Evolutionary conservation across 495 filamentous ascomycete genomes (phyloP).

Genomic region (Glonium stellatum): DNA sequence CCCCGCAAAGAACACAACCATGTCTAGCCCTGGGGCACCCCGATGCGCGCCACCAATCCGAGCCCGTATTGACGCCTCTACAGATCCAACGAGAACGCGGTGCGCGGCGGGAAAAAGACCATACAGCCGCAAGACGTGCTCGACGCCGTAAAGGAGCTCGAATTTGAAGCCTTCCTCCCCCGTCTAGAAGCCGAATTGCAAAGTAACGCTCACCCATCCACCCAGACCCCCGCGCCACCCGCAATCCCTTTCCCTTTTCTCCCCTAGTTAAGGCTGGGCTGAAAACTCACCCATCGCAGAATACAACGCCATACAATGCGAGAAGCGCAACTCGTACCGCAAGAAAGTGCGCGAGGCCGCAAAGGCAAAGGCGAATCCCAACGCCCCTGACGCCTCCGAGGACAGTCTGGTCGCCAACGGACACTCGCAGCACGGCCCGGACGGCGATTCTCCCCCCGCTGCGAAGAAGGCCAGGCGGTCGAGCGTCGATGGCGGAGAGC

Average conservation of each 20-base stretch:
- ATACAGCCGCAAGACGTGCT: slow-evolving; percentile 80
- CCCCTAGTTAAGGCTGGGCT: too few relatives aligned
- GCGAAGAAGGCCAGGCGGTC: slow-evolving; percentile 34
- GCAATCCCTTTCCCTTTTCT: background rate
- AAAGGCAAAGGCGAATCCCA: slow-evolving; percentile 19
- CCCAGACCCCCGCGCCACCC: background rate
- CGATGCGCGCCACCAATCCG: background rate
- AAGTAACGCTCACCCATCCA: slow-evolving; percentile 38
- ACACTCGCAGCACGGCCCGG: slow-evolving; percentile 2
- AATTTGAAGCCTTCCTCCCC: slow-evolving; percentile 70
- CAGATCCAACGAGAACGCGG: slow-evolving; percentile 73
- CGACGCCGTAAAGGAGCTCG: slow-evolving; percentile 70
- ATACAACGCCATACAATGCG: slow-evolving; percentile 56
- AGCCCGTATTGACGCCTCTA: slow-evolving; percentile 1
- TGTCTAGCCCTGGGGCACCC: background rate
- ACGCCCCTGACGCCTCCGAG: background rate
- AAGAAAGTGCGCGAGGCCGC: slow-evolving; percentile 48
- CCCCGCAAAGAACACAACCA: background rate
- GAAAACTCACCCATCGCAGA: slow-evolving; percentile 13
- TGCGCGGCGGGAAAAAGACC: slow-evolving; percentile 66
- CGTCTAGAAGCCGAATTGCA: slow-evolving; percentile 55
- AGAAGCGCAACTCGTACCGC: slow-evolving; percentile 54
- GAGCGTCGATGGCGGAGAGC: slow-evolving; percentile 17
- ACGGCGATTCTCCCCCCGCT: slow-evolving; percentile 26
- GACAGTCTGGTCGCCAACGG: slow-evolving; percentile 12